Evolutionary conservation across 768 basidiomycete species (phyloP), one percentile per base, ranked within the genome.

Genomic region (Candolleomyces eurysporus): DNA sequence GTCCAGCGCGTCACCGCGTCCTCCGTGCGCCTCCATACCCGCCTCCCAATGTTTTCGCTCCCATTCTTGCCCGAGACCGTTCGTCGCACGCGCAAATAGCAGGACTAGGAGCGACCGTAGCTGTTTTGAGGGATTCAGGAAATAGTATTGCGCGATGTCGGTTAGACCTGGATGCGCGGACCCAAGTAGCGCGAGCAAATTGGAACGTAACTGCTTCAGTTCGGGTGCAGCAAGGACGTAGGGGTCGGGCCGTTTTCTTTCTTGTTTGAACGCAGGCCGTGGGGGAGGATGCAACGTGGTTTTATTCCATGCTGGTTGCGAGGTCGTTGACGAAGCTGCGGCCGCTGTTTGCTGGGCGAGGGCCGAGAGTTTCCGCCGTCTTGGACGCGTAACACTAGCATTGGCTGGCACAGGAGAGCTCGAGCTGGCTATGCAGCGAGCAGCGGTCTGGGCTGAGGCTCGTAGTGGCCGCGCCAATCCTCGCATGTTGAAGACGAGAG

Each of bases 121-220:
- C 69, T 98, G 95, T 70, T 95, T 95, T 11, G 94, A 92, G 14
- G 90, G 89, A 61, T 91, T 87, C 53, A 89, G 76, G 72, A 98
- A 98, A 78, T 97, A 98, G 75, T 92, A 95, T 65, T 92, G 85
- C 2, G 96, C 95, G 58, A 97, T 88, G 56, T 91, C 87, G 62
- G 89, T 86, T 56, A 98, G 86, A 4, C 87, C 85, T 0, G 96
- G 92, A 72, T 98, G 93, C 8, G 94, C 90, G 3, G 92, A 89
- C 19, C 94, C 95, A 7, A 98, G 82, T 45, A 98, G 82, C 61
- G 79, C 77, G 62, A 94, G 79, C 48, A 98, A 80, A 54, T 84
- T 88, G 19, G 83, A 79, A 60, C 89, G 87, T 46, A 99, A 79
- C 58, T 82, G 79, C 26, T 81, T 71, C 39, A 98, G 83, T 70